A percentile compares a stretch with the other conserved stretches of the same genome.
Conservation (phyloP, 2,329 filamentous ascomycete genomes). For the Aspergillus fumigatiaffinis region DNA sequence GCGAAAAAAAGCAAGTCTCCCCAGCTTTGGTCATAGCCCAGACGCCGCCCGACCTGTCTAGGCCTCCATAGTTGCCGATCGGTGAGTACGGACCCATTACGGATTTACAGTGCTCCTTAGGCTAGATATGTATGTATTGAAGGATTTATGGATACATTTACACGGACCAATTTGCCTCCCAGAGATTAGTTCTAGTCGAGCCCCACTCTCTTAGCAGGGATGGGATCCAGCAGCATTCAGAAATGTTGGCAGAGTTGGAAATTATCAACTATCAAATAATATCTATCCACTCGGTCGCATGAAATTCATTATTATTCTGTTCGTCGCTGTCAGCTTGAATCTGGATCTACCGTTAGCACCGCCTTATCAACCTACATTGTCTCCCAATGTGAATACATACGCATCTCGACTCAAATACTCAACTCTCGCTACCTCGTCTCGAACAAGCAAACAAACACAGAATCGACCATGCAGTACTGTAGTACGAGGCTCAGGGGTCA, state of each 20-base stretch:
- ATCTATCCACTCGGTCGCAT: too few species aligned
- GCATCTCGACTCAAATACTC: too few species aligned
- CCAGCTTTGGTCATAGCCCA: background rate
- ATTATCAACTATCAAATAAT: background rate
- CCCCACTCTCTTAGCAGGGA: background rate
- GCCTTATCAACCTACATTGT: background rate
- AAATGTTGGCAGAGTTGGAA: background rate
- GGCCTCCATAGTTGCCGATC: slow-evolving; percentile 20
- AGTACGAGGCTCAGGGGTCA: too few species aligned
- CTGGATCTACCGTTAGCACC: background rate
- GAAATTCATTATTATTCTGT: too few species aligned
- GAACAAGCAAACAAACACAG: background rate
- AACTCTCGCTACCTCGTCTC: background rate
- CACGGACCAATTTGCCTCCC: slow-evolving; percentile 12
- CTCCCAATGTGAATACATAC: background rate
- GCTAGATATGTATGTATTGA: too few species aligned
- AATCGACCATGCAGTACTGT: background rate
- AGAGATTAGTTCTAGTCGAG: background rate
- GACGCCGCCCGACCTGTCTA: slow-evolving; percentile 17
- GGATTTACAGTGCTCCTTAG: background rate
- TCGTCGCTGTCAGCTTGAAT: background rate
- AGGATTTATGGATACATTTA: background rate
- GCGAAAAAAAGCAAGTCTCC: background rate
- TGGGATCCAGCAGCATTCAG: background rate
- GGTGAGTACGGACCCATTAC: slow-evolving; percentile 5